Evolutionary conservation across 2,329 filamentous ascomycete species (phyloP).

Genomic region (Meredithiella fracta): DNA sequence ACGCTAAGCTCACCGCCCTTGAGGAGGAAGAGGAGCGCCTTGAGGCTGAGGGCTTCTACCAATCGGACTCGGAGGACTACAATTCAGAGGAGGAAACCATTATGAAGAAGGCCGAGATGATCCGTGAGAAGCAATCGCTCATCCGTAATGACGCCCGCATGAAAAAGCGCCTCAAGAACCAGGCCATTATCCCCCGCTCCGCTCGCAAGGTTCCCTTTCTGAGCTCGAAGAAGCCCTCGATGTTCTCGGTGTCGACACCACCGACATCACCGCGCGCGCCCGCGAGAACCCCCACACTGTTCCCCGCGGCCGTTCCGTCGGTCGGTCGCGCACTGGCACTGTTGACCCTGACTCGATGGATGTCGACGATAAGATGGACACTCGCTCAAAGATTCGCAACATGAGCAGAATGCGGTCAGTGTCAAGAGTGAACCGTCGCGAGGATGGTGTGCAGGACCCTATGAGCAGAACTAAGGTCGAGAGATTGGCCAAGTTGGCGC

Average conservation of each 20-base stretch:
- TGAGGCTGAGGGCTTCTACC: conserved; percentile 84
- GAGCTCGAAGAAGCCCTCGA: conserved; percentile 78
- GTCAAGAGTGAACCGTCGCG: conserved; percentile 43
- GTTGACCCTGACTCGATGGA: conserved; percentile 64
- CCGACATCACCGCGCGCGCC: conserved; percentile 55
- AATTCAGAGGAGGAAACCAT: conserved; percentile 81
- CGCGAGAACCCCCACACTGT: conserved; percentile 41
- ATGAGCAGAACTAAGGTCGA: conserved; percentile 61
- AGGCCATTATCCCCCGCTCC: conserved; percentile 77
- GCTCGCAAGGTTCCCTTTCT: conserved; percentile 66
- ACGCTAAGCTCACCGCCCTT: conserved; percentile 73
- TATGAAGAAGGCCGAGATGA: conserved; percentile 80
- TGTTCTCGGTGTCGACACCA: conserved; percentile 69
- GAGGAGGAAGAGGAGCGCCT: conserved; percentile 93
- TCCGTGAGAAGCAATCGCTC: conserved; percentile 82
- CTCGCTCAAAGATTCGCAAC: conserved; percentile 47
- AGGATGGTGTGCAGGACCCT: conserved; percentile 60
- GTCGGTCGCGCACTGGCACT: conserved; percentile 44
- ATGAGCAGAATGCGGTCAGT: conserved; percentile 46
- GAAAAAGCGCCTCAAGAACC: conserved; percentile 95
- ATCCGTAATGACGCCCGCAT: conserved; percentile 90
- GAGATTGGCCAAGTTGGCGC: conserved; percentile 69
- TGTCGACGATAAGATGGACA: conserved; percentile 29
- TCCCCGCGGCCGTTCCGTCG: conserved; percentile 53
- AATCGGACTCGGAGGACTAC: conserved; percentile 65